Evolutionary conservation across 2,329 filamentous ascomycete species (phyloP).

Genomic region (Ceratocystis ficicola): DNA sequence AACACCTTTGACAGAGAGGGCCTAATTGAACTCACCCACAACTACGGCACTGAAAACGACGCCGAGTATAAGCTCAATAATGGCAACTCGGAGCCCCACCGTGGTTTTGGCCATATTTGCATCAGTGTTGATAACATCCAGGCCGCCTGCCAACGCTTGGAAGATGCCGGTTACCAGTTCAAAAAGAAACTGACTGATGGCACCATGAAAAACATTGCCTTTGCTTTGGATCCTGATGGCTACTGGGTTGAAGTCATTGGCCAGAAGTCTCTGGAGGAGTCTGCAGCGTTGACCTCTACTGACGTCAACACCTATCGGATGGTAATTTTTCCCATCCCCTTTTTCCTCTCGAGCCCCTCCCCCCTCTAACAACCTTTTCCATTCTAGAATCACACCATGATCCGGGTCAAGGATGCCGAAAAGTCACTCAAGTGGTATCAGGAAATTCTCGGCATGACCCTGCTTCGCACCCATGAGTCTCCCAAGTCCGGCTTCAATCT

Average conservation of each 20-base stretch:
- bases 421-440: conserved; percentile 69
- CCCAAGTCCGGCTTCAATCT: conserved; percentile 66
- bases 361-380: conserved; percentile 1
- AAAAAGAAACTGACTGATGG: conserved; percentile 92
- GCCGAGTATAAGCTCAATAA: conserved; percentile 68
- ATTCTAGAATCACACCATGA: conserved; percentile 77
- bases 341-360: background rate
- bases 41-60: conserved; percentile 83
- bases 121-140: conserved; percentile 76
- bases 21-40: conserved; percentile 72
- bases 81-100: conserved; percentile 80
- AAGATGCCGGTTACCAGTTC: conserved; percentile 82
- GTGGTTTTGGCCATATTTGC: conserved; percentile 75
- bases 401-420: conserved; percentile 74
- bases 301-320: conserved; percentile 64
- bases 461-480: conserved; percentile 61
- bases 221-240: conserved; percentile 75
- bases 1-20: conserved; percentile 72
- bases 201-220: conserved; percentile 76
- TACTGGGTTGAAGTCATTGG: conserved; percentile 80
- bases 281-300: conserved; percentile 58
- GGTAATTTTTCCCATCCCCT: conserved; percentile 29
- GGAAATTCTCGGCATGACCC: conserved; percentile 77
- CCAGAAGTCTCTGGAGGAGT: conserved; percentile 58
- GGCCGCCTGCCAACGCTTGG: conserved; percentile 76